Evolutionary conservation across 179 eudicot species (phyloP).

Genomic region (Beta lomatogona): DNA sequence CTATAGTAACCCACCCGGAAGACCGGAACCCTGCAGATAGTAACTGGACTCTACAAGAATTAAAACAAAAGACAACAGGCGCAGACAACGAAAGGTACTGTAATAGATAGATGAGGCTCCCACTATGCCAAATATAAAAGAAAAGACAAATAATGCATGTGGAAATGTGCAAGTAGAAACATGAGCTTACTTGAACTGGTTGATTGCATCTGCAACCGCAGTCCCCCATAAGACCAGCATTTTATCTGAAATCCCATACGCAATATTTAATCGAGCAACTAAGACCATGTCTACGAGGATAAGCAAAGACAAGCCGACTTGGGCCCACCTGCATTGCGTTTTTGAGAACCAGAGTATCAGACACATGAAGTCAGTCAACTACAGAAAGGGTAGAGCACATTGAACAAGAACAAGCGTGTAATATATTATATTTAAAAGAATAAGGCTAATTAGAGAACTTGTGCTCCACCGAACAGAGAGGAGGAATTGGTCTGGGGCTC

Average conservation of each 20-base stretch:
- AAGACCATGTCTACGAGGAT: conserved; percentile 66
- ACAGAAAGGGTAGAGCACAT: background rate
- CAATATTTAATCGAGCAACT: conserved; percentile 65
- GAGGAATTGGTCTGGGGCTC: no score
- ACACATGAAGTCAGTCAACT: background rate
- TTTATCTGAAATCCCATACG: conserved; percentile 77
- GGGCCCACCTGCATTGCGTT: conserved; percentile 68
- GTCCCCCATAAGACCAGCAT: conserved; percentile 76
- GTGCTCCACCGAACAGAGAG: no score
- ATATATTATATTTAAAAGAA: no score
- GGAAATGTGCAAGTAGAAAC: background rate
- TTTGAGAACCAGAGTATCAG: conserved; percentile 8
- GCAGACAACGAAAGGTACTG: background rate
- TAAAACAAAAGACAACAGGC: background rate
- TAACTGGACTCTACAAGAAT: background rate
- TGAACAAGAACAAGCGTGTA: background rate
- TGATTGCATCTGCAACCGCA: conserved; percentile 85
- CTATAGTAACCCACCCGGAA: background rate
- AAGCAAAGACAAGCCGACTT: conserved; percentile 60
- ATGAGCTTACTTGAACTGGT: conserved; percentile 85
- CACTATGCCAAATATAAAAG: background rate
- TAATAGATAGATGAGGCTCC: background rate
- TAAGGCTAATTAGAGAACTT: no score
- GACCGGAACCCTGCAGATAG: no score
- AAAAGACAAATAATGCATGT: background rate